phyloP scores from a whole-genome alignment of 2,329 filamentous ascomycete species.

The Aspergillus alliaceus region DNA sequence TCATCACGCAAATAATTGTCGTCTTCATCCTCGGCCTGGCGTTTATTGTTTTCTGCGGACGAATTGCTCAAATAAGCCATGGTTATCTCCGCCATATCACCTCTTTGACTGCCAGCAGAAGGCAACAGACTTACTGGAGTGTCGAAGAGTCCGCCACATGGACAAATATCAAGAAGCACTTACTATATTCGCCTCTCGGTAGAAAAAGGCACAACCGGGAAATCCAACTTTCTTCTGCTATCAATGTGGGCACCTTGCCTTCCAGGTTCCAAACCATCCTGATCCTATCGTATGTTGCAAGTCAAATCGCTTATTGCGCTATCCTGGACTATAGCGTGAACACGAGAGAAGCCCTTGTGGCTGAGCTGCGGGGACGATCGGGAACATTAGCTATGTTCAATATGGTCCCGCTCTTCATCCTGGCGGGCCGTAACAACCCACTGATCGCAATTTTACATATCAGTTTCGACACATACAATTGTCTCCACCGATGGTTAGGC shows the following conservation, averaged over 20 bases:
- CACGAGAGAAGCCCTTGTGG: conserved; percentile 60
- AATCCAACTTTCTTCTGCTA: conserved; percentile 65
- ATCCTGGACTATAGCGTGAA: conserved; percentile 45
- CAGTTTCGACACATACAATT: conserved; percentile 96
- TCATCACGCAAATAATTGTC: conserved; percentile 43
- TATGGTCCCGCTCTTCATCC: conserved; percentile 85
- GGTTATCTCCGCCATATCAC: conserved; percentile 46
- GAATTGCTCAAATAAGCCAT: conserved; percentile 45
- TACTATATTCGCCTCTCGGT: conserved; percentile 65
- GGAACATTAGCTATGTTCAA: conserved; percentile 84
- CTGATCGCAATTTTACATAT: conserved; percentile 78
- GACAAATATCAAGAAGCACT: conserved; percentile 47
- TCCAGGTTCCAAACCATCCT: conserved; percentile 75
- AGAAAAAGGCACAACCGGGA: conserved; percentile 75
- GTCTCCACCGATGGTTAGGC: conserved; percentile 81
- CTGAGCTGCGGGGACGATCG: conserved; percentile 80
- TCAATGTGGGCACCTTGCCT: conserved; percentile 75
- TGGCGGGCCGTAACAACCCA: conserved; percentile 91
- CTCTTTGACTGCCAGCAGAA: conserved; percentile 35
- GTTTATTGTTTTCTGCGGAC: conserved; percentile 40
- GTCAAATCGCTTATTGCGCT: conserved; percentile 73
- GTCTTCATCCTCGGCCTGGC: conserved; percentile 34
- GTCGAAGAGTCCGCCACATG: conserved; percentile 42
- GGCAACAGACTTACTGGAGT: conserved; percentile 48
- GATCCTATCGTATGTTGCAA: conserved; percentile 65